Base-by-base conservation (phyloP, 371 early-diverging fungal genomes). In the Haplosporangium sp. region DNA sequence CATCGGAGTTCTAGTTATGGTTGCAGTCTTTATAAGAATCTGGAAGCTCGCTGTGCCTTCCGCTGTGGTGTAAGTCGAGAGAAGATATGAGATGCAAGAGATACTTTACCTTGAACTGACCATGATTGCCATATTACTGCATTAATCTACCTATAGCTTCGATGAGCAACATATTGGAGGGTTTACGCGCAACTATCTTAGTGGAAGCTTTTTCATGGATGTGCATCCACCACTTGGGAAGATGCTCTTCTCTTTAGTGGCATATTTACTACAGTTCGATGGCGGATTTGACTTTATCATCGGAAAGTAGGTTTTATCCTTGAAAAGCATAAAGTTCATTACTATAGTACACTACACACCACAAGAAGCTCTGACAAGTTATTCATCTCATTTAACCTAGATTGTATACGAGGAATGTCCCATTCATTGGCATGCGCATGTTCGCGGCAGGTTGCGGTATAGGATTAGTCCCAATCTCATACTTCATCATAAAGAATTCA, bases 201-300 rank as follows among this genome's bases (percentile, higher is more conserved):
- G 90, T 15, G 87, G 95, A 39, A 86, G 89, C 56, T 99, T 96
- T 87, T 99, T 95, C 86, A 97, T 99, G 88, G 99, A 99, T 84
- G 99, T 99, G 7, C 97, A 98, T 79, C 99, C 99, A 53, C 98
- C 98, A 6, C 87, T 99, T 39, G 99, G 97, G 35, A 99, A 99
- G 81, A 82, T 99, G 85, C 71, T 99, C 74, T 92, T 98, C 59
- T 96, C 98, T 4, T 83, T 89, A 13, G 87, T 87, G 10, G 97
- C 93, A 34, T 86, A 86, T 75, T 52, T 94, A 13, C 88, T 88
- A 44, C 97, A 98, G 6, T 96, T 95, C 76, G 87, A 96, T 78
- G 97, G 97, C 19, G 85, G 88, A 44, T 98, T 95, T 84, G 90
- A 94, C 58, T 98, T 98, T 77, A 87, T 88, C 48, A 96, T 97